These are phyloP conservation scores for Golubevia pallescens DNA, from an alignment of 1,284 basidiomycete genomes.

Conservation along the genomic window DNA sequence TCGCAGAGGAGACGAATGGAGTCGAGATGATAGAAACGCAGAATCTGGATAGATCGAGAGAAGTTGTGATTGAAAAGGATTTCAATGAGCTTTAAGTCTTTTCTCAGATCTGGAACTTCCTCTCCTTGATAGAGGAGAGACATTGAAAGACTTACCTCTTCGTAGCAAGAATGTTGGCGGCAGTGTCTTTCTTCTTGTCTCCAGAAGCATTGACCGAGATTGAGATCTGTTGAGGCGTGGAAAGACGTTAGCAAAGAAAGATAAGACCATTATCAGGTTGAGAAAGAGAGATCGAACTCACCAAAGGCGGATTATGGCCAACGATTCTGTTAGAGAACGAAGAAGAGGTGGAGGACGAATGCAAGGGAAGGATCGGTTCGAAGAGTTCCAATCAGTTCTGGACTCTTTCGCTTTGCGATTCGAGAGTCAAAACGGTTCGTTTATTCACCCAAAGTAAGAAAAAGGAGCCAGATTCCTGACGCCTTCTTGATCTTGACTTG, in stretches of 20 bases:
- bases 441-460: constrained; percentile 12
- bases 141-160: constrained; percentile 35
- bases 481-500: constrained; percentile 10
- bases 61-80: no score
- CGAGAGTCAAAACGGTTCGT: no score
- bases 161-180: constrained; percentile 73
- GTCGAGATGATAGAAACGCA: neutral
- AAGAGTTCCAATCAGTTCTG: no score
- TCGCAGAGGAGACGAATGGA: constrained; percentile 75
- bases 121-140: neutral
- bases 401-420: no score
- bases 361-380: no score
- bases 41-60: neutral
- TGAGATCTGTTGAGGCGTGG: constrained; percentile 10
- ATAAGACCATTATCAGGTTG: constrained; percentile 32
- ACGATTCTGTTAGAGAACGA: constrained; percentile 64
- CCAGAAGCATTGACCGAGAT: constrained; percentile 15
- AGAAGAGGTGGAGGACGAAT: no score
- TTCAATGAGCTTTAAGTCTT: no score
- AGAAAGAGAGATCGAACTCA: constrained; percentile 71
- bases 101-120: no score
- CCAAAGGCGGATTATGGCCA: constrained; percentile 72
- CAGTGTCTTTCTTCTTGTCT: constrained; percentile 72
- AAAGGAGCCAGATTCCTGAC: constrained; percentile 13
- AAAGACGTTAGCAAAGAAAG: constrained; percentile 8